Percentiles rank a stretch among this genome's conserved stretches.
Evolutionary conservation across 2,329 filamentous ascomycete species (phyloP).

Genomic region (Gyromitra esculenta): DNA sequence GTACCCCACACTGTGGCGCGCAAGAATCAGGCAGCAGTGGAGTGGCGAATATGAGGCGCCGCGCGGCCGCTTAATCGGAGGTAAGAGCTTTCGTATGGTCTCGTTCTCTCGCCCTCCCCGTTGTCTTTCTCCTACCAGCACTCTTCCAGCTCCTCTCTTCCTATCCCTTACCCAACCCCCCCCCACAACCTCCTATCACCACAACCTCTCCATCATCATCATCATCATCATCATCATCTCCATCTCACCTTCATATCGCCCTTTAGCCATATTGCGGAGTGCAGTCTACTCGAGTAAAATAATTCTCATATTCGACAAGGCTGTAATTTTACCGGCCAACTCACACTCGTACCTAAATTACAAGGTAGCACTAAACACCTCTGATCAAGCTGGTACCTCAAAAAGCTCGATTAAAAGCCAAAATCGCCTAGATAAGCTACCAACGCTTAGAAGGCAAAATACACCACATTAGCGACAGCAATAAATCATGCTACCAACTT

Average conservation of each 20-base stretch:
- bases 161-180: slow-evolving; percentile 12
- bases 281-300: slow-evolving; percentile 4
- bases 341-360: neutral
- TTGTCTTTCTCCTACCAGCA: slow-evolving; percentile 39
- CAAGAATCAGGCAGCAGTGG: slow-evolving; percentile 30
- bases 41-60: slow-evolving; percentile 44
- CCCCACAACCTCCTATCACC: slow-evolving; percentile 15
- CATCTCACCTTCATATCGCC: slow-evolving; percentile 12
- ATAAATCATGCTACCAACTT: slow-evolving; percentile 53
- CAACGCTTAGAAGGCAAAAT: slow-evolving; percentile 6
- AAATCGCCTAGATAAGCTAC: slow-evolving; percentile 1
- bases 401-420: slow-evolving; percentile 31
- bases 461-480: neutral
- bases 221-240: slow-evolving; percentile 2
- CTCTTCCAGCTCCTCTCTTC: slow-evolving; percentile 3
- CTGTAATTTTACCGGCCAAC: slow-evolving; percentile 3
- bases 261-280: slow-evolving; percentile 5
- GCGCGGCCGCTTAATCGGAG: slow-evolving; percentile 30
- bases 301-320: neutral
- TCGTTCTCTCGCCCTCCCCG: slow-evolving; percentile 36
- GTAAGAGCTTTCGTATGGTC: slow-evolving; percentile 24
- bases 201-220: slow-evolving; percentile 29
- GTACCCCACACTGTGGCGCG: slow-evolving; percentile 44
- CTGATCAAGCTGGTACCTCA: slow-evolving; percentile 14
- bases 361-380: neutral